Base-by-base conservation (phyloP, 2,329 filamentous ascomycete genomes). In the Colletotrichum phormii region DNA sequence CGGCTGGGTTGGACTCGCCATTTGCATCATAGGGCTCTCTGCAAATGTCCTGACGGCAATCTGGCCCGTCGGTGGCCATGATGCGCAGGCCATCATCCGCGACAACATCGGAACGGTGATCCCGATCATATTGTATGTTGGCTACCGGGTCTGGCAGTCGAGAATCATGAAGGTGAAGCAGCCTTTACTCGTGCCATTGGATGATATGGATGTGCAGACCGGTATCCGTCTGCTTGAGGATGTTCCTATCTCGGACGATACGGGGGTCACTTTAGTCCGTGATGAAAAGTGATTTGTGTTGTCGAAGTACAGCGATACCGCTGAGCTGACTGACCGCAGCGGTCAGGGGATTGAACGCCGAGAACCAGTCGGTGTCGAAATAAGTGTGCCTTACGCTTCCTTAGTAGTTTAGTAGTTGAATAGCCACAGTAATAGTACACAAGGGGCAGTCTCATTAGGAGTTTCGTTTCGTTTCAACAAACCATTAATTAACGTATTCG, bases 51-150 rank as follows among this genome's bases (percentile, higher is more conserved):
- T 78, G 22, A 78, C 78, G 6, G 77, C 79, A 7, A 73, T 75
- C 11, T 68, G 76, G 22, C 78, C 77, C 5, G 46, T 77, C 7
- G 55, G 35, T 12, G 74, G 67, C 13, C 67, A 77, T 70, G 63
- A 75, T 67, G 42, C 74, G 63, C 46, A 66, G 54, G 51, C 73
- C 73, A 67, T 78, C 5, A 62, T 78, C 18, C 72, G 78, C 9
- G 79, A 80, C 64, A 77, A 80, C 11, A 66, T 79, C 12, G 80
- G 80, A 6, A 77, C 79, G 15, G 35, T 77, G 24, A 76, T 80
- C 11, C 77, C 79, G 24, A 26, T 73, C 8, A 15, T 75, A 1
- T 71, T 79, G 18, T 80, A 79, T 72, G 65, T 64, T 22, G 77
- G 76, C 24, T 81, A 79, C 71, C 71, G 67, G 66, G 22, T 76